A percentile compares a stretch with the other conserved stretches of the same genome.
Conservation (phyloP, 2,329 filamentous ascomycete species). For the Trematosphaeria pertusa region DNA sequence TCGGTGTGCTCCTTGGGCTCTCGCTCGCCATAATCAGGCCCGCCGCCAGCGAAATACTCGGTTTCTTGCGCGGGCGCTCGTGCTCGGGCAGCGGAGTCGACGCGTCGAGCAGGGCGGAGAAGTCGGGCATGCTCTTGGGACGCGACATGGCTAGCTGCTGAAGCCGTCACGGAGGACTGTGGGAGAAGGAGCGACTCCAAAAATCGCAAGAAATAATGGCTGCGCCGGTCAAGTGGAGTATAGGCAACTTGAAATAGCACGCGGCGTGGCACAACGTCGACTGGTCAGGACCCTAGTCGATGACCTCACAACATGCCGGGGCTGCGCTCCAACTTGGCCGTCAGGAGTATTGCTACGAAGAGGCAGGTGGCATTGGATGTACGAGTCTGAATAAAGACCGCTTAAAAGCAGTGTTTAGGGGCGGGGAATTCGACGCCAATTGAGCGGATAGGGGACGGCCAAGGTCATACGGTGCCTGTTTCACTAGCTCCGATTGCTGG, state of each 20-base stretch:
- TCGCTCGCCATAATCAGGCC: conserved; percentile 45
- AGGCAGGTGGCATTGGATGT: too few species aligned
- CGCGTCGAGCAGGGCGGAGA: conserved; percentile 39
- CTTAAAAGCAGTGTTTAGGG: background rate
- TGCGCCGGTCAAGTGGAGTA: conserved; percentile 3
- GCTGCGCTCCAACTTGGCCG: background rate
- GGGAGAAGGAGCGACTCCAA: conserved; percentile 1
- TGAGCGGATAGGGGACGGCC: background rate
- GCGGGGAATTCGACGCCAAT: conserved; percentile 3
- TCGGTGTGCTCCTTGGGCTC: conserved; percentile 21
- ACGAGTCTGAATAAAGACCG: background rate
- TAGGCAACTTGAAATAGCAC: conserved; percentile 20
- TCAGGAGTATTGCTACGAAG: background rate
- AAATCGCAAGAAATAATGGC: background rate
- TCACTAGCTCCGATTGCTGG: conserved; percentile 15
- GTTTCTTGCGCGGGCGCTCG: conserved; percentile 35
- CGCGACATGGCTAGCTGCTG: conserved; percentile 28
- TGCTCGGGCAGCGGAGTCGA: conserved; percentile 29
- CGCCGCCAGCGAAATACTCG: conserved; percentile 43
- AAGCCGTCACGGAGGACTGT: conserved; percentile 6
- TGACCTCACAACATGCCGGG: conserved; percentile 38
- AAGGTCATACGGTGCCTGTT: conserved; percentile 16
- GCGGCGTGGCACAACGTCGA: conserved; percentile 22
- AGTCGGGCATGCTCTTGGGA: conserved; percentile 46
- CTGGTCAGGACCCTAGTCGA: conserved; percentile 41